Percentiles rank a stretch among this genome's conserved stretches.
Conservation (phyloP, 805 yeast species). For the Saturnispora diversa region DNA sequence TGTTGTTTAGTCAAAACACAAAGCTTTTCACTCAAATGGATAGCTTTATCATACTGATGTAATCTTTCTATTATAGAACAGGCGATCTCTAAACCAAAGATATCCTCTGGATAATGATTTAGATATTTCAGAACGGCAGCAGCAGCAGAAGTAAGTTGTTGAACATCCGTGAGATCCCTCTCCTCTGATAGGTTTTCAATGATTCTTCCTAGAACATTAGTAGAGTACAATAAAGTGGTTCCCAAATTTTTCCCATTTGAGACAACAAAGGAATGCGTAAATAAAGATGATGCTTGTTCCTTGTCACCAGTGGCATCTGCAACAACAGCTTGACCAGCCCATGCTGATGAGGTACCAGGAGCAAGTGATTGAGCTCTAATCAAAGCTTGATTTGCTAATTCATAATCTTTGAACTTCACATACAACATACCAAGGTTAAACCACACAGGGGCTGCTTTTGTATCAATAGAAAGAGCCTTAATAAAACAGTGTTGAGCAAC, state of each 20-base stretch:
- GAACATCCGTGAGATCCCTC: slow-evolving; percentile 49
- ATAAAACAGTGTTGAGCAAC: slow-evolving; percentile 91
- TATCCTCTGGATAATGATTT: slow-evolving; percentile 53
- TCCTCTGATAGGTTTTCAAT: slow-evolving; percentile 36
- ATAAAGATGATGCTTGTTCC: slow-evolving; percentile 45
- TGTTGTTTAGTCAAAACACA: slow-evolving; percentile 33
- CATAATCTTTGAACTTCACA: slow-evolving; percentile 56
- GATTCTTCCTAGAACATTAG: slow-evolving; percentile 42
- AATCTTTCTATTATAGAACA: slow-evolving; percentile 60
- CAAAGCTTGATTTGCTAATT: slow-evolving; percentile 66
- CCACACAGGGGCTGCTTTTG: slow-evolving; percentile 67
- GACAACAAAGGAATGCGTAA: slow-evolving; percentile 70
- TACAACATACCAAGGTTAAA: slow-evolving; percentile 73
- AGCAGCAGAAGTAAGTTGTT: slow-evolving; percentile 59
- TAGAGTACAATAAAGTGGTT: slow-evolving; percentile 67
- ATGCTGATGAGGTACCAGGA: slow-evolving; percentile 66
- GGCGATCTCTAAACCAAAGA: slow-evolving; percentile 47
- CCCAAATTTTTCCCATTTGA: slow-evolving; percentile 66
- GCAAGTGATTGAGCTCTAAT: slow-evolving; percentile 70
- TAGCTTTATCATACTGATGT: slow-evolving; percentile 51
- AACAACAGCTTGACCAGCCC: slow-evolving; percentile 80
- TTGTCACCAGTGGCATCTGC: slow-evolving; percentile 43
- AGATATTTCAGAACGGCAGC: slow-evolving; percentile 59
- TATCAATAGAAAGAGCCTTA: slow-evolving; percentile 64
- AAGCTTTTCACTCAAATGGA: slow-evolving; percentile 38